Percentiles rank a stretch among this genome's conserved stretches.
Evolutionary conservation across 202 grass and related monocot genomes (phyloP).

Genomic region (Zizania palustris): DNA sequence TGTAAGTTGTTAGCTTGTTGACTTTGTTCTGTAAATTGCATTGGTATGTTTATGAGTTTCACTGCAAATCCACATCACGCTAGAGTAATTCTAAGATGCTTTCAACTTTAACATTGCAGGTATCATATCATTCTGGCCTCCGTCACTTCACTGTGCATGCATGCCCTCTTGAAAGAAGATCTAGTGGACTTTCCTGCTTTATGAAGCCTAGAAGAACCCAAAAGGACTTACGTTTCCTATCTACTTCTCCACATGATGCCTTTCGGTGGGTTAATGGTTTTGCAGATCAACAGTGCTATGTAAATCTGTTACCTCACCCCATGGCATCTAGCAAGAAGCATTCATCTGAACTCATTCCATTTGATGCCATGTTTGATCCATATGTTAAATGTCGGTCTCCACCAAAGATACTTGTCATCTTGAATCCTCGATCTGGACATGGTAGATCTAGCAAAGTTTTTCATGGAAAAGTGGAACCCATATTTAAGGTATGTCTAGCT

Average conservation of each 20-base stretch:
- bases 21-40: constrained; percentile 27
- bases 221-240: constrained; percentile 71
- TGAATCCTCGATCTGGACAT: constrained; percentile 87
- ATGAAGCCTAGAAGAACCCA: constrained; percentile 64
- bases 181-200: constrained; percentile 65
- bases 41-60: constrained; percentile 31
- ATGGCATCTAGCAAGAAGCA: constrained; percentile 78
- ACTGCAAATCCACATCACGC: constrained; percentile 21
- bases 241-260: constrained; percentile 63
- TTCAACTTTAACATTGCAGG: constrained; percentile 51
- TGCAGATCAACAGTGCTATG: constrained; percentile 83
- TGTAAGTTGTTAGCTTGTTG: constrained; percentile 56
- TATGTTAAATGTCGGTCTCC: constrained; percentile 80
- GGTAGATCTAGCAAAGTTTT: constrained; percentile 92
- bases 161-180: constrained; percentile 68
- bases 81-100: constrained; percentile 26
- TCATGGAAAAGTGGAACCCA: constrained; percentile 84
- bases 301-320: constrained; percentile 81
- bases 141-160: constrained; percentile 73
- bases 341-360: constrained; percentile 61
- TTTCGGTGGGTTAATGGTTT: constrained; percentile 76
- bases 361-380: constrained; percentile 66
- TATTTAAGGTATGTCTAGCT: constrained; percentile 77
- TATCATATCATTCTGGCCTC: constrained; percentile 68
- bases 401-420: constrained; percentile 77